Evolutionary conservation across 2,329 filamentous ascomycete species (phyloP).

Genomic region (Venturia asperata): DNA sequence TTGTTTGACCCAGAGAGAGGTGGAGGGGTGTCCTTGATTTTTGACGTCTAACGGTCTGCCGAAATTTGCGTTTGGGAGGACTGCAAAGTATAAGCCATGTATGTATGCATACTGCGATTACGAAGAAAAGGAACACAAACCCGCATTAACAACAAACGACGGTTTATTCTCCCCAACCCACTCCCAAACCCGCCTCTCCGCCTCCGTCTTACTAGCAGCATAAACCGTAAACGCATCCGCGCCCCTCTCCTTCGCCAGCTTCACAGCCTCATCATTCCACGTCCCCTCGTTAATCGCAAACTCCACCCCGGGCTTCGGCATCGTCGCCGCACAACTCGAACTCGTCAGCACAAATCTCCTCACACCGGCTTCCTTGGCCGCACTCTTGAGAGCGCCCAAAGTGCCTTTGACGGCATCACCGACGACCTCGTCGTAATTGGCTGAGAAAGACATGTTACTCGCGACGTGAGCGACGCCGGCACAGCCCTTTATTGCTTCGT

Average conservation of each 20-base stretch:
- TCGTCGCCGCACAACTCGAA: conserved; percentile 10
- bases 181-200: conserved; percentile 11
- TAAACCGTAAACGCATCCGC: not conserved
- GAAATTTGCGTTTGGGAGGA: conserved; percentile 22
- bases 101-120: not conserved
- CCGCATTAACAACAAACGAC: conserved; percentile 13
- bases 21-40: conserved; percentile 27
- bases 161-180: conserved; percentile 2
- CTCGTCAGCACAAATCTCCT: conserved; percentile 20
- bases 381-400: conserved; percentile 10
- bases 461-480: conserved; percentile 17
- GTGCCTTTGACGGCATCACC: conserved; percentile 3
- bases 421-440: conserved; percentile 16
- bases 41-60: conserved; percentile 32
- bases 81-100: not conserved
- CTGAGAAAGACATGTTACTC: conserved; percentile 12
- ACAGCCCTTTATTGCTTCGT: conserved; percentile 7
- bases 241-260: conserved; percentile 1
- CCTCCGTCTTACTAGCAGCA: conserved; percentile 14
- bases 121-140: not conserved
- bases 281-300: conserved; percentile 8
- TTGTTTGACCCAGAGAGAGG: conserved; percentile 22
- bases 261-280: conserved; percentile 17
- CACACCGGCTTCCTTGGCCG: not conserved
- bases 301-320: conserved; percentile 3